Conservation (phyloP, 2,329 filamentous ascomycete species). For the Apiospora marii region DNA sequence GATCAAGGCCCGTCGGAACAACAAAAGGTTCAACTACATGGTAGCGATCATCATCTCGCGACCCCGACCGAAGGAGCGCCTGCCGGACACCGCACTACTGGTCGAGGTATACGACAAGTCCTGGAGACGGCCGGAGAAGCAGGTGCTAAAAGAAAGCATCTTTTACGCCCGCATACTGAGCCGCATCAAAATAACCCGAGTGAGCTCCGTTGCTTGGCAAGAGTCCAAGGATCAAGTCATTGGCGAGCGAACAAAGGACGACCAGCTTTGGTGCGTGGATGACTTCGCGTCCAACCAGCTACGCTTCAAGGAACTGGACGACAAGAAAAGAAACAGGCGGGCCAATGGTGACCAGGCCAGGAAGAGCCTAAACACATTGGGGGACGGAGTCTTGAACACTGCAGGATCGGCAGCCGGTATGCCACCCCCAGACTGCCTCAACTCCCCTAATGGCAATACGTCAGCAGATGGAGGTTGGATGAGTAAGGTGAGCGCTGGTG, state of each 20-base stretch:
- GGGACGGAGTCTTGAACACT: background rate
- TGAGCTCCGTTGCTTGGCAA: background rate
- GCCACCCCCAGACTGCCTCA: no score
- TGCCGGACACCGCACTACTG: background rate
- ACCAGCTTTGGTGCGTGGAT: background rate
- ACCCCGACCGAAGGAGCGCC: background rate
- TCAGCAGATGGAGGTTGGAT: no score
- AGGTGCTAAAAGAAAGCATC: background rate
- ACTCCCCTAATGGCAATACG: no score
- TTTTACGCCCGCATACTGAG: background rate
- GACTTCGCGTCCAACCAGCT: background rate
- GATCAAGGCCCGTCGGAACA: background rate
- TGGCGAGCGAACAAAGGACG: background rate
- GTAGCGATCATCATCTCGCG: background rate
- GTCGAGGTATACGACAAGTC: background rate
- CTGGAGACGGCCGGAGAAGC: background rate
- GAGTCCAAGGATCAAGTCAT: background rate
- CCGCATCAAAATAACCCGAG: background rate
- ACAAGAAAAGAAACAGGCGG: background rate
- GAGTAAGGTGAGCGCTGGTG: no score
- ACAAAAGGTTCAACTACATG: background rate
- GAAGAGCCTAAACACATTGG: background rate
- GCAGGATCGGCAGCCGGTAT: background rate
- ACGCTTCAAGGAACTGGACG: background rate
- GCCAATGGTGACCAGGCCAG: background rate